These are phyloP conservation scores for Acacia crassicarpa DNA, from an alignment of 306 rosid species.

Conservation along the genomic window DNA sequence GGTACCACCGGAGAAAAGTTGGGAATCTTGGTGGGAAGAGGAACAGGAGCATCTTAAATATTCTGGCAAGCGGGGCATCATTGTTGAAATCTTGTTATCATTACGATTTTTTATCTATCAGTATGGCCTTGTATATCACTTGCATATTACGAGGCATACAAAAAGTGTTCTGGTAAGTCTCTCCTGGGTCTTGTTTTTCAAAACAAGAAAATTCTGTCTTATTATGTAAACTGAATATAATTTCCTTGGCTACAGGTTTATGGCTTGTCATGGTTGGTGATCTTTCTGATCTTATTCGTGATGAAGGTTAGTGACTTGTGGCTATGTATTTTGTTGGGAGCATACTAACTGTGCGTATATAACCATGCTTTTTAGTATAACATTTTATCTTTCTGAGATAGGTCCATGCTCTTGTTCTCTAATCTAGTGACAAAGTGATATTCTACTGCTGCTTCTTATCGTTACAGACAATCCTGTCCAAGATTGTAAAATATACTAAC, in stretches of 20 bases:
- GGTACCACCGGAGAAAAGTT: constrained; percentile 89
- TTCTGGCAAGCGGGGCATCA: constrained; percentile 84
- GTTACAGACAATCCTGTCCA: not conserved
- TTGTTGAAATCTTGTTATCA: constrained; percentile 75
- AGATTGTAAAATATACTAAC: not conserved
- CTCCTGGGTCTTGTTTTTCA: not conserved
- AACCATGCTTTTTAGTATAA: not conserved
- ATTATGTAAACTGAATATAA: constrained; percentile 23
- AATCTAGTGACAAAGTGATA: not conserved
- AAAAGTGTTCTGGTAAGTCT: constrained; percentile 70
- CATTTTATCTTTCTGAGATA: too few relatives aligned
- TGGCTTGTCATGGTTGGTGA: constrained; percentile 97
- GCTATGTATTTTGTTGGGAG: not conserved
- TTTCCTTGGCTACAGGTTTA: constrained; percentile 65
- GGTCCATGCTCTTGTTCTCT: not conserved
- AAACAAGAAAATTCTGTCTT: not conserved
- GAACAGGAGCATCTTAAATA: constrained; percentile 92
- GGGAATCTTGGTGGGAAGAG: constrained; percentile 99
- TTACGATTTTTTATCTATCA: constrained; percentile 94
- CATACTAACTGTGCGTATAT: constrained; percentile 23
- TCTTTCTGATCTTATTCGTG: constrained; percentile 73
- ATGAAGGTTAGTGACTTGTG: constrained; percentile 72
- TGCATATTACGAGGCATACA: constrained; percentile 53
- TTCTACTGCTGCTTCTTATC: not conserved
- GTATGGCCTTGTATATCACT: constrained; percentile 94